Percentiles rank a stretch among this genome's conserved stretches.
Conservation (phyloP, 257 asterid species). For the Handroanthus guayacan region DNA sequence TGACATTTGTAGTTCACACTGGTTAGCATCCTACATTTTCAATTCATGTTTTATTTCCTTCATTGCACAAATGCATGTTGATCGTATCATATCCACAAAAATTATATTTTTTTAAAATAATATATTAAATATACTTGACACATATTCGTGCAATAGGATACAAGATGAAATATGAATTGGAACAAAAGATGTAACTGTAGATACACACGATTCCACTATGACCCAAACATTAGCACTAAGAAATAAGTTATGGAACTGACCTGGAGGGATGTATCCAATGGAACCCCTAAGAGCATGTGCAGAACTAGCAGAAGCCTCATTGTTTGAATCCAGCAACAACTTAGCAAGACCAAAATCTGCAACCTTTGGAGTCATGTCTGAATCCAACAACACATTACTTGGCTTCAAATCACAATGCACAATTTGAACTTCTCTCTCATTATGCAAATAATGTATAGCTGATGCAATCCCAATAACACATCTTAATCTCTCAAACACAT, state of each 20-base stretch:
- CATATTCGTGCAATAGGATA: no score
- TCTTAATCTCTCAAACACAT: conserved; percentile 45
- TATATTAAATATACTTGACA: not conserved
- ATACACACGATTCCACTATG: no score
- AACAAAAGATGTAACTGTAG: no score
- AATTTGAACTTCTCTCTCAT: conserved; percentile 49
- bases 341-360: conserved; percentile 72
- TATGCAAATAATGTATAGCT: conserved; percentile 62
- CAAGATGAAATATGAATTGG: no score
- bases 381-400: conserved; percentile 59
- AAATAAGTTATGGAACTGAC: conserved; percentile 31
- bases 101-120: not conserved
- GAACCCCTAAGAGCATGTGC: conserved; percentile 63
- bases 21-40: no score
- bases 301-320: conserved; percentile 48
- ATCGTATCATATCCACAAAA: not conserved
- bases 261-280: conserved; percentile 82
- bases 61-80: no score
- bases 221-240: no score
- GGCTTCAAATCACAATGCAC: conserved; percentile 76
- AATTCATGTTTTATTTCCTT: no score
- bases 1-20: no score
- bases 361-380: conserved; percentile 63
- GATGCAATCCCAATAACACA: conserved; percentile 54
- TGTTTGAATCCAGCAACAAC: conserved; percentile 39